Conservation (phyloP, 768 basidiomycete genomes). For the Rhizopogon sp. region DNA sequence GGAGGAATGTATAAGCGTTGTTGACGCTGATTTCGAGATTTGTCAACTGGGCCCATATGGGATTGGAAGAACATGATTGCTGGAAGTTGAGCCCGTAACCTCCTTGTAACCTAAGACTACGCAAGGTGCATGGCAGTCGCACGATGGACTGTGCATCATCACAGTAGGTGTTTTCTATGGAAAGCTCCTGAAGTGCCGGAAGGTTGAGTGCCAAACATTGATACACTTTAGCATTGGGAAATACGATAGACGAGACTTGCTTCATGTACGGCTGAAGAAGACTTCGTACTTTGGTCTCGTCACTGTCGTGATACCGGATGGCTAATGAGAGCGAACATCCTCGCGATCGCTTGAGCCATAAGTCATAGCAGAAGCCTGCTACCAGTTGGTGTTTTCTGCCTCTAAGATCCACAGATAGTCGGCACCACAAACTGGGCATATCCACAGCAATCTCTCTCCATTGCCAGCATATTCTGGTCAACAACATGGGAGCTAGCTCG, state of each 20-base stretch:
- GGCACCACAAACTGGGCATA: slow-evolving; percentile 44
- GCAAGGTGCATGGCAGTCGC: slow-evolving; percentile 2
- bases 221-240: slow-evolving; percentile 7
- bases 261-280: slow-evolving; percentile 15
- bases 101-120: no score
- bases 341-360: slow-evolving; percentile 6
- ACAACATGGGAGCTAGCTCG: slow-evolving; percentile 28
- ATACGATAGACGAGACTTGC: slow-evolving; percentile 7
- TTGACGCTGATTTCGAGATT: slow-evolving; percentile 3
- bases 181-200: slow-evolving; percentile 14
- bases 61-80: slow-evolving; percentile 6
- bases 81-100: no score
- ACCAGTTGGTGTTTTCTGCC: neutral
- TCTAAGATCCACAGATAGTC: slow-evolving; percentile 21
- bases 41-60: slow-evolving; percentile 14
- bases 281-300: neutral
- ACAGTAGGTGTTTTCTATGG: neutral
- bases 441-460: slow-evolving; percentile 27
- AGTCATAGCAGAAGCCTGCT: slow-evolving; percentile 9
- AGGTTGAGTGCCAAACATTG: slow-evolving; percentile 12
- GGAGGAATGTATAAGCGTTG: slow-evolving; percentile 1
- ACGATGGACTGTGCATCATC: neutral
- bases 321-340: slow-evolving; percentile 14
- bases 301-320: slow-evolving; percentile 8
- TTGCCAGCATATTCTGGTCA: slow-evolving; percentile 18